Evolutionary conservation across 176 grass and related monocot species (phyloP), one percentile per base, ranked within the genome.

Genomic region (Zoysia pacifica): DNA sequence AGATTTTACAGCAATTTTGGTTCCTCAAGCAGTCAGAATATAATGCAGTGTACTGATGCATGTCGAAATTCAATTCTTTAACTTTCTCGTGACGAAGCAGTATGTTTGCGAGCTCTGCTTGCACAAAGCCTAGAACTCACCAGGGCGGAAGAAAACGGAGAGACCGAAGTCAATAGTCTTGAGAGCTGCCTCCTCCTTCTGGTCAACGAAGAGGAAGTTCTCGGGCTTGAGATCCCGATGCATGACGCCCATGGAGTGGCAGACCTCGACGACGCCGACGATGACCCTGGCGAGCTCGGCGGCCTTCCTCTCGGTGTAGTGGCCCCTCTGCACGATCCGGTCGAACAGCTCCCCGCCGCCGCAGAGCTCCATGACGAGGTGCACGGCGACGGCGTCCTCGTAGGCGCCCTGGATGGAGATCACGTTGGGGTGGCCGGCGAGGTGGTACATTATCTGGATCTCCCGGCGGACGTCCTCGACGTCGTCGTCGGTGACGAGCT

Each of bases 391-490:
- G 70, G 91, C 79, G 75, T 93, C 91, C 91, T 93, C 91, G 79
- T 88, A 90, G 6, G 91, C 85, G 18, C 88, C 87, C 2, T 59
- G 11, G 84, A 93, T 90, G 70, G 88, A 90, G 75, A 93, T 83
- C 10, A 93, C 91, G 75, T 74, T 93, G 67, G 91, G 88, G 69
- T 93, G 88, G 0, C 88, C 91, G 0, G 85, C 83, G 10, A 93
- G 79, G 79, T 93, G 91, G 79, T 93, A 71, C 91, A 93, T 93
- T 87, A 93, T 93, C 91, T 93, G 91, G 79, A 90, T 93, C 82
- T 93, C 91, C 12, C 88, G 82, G 2, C 88, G 88, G 4, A 93
- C 91, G 72, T 93, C 91, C 88, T 93, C 91, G 28, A 93, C 91
- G 76, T 93, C 91, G 79, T 93, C 91, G 65, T 90, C 85, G 45